Percentiles rank a stretch among this genome's conserved stretches.
Evolutionary conservation across 176 grass and related monocot genomes (phyloP).

Genomic region (Oryza glaberrima): DNA sequence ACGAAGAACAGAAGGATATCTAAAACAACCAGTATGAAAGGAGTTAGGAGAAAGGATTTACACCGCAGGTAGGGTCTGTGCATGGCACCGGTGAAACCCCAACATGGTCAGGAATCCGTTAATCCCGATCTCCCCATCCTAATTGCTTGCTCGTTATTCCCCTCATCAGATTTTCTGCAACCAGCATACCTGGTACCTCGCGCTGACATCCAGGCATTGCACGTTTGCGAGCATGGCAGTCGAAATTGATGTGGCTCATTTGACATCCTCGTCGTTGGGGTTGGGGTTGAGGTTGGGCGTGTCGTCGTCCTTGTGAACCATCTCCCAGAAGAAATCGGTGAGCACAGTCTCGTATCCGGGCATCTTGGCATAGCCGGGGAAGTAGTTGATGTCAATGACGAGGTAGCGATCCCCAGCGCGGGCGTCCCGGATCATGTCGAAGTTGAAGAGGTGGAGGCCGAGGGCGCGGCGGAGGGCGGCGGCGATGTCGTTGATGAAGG

Average conservation of each 20-base stretch:
- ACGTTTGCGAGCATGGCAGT: slow-evolving; percentile 14
- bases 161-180: slow-evolving; percentile 11
- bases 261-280: slow-evolving; percentile 28
- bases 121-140: slow-evolving; percentile 26
- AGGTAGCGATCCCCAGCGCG: slow-evolving; percentile 73
- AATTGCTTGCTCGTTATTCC: slow-evolving; percentile 38
- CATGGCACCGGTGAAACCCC: slow-evolving; percentile 36
- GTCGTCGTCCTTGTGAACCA: slow-evolving; percentile 57
- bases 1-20: slow-evolving; percentile 48
- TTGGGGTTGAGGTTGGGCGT: background rate
- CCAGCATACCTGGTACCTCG: slow-evolving; percentile 16
- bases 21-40: slow-evolving; percentile 49
- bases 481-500: slow-evolving; percentile 71
- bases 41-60: slow-evolving; percentile 61
- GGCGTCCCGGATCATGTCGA: slow-evolving; percentile 86
- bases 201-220: slow-evolving; percentile 34
- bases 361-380: slow-evolving; percentile 93
- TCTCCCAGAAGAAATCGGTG: slow-evolving; percentile 79
- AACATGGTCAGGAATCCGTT: background rate
- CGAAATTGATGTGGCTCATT: slow-evolving; percentile 38
- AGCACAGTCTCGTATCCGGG: slow-evolving; percentile 74
- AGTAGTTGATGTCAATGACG: slow-evolving; percentile 96
- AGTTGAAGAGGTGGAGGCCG: slow-evolving; percentile 88
- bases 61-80: slow-evolving; percentile 29
- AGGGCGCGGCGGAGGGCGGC: slow-evolving; percentile 64